These are phyloP conservation scores for Hydrangea macrophylla DNA, from an alignment of 148 eudicot species.

Conservation along the genomic window DNA sequence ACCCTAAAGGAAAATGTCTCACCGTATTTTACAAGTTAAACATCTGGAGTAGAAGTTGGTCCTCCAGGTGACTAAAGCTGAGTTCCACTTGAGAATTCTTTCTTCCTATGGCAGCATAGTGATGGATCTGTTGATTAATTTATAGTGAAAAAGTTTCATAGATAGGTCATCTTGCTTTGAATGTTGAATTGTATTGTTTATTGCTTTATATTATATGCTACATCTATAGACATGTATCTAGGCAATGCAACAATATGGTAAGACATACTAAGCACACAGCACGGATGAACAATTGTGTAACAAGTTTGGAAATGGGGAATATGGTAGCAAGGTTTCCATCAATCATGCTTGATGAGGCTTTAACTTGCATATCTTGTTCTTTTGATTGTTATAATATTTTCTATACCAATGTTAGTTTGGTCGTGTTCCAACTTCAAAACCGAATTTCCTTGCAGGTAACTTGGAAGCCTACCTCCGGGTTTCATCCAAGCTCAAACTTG, in stretches of 20 bases:
- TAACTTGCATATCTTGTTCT: too few species aligned
- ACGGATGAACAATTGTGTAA: not conserved
- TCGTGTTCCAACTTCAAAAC: not conserved
- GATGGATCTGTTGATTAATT: too few species aligned
- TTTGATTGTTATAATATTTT: too few species aligned
- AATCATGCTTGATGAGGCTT: not conserved
- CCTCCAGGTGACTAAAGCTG: not conserved
- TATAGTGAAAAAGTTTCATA: too few species aligned
- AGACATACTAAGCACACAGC: not conserved
- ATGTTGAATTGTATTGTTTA: not conserved
- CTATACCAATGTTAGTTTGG: not conserved
- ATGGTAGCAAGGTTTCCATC: not conserved
- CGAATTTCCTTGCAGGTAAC: slow-evolving; percentile 45
- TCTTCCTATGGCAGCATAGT: too few species aligned
- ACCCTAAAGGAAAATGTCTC: too few species aligned
- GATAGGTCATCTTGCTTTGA: too few species aligned
- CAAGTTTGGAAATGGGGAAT: not conserved
- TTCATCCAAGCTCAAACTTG: slow-evolving; percentile 77
- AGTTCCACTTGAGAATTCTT: too few species aligned
- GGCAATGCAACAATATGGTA: not conserved
- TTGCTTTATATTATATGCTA: not conserved
- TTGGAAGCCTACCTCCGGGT: slow-evolving; percentile 69
- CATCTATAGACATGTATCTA: not conserved
- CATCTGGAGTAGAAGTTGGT: not conserved
- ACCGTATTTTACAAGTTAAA: not conserved